phyloP scores from a whole-genome alignment of 1,284 basidiomycete species.

The Phylloporus sp. region DNA sequence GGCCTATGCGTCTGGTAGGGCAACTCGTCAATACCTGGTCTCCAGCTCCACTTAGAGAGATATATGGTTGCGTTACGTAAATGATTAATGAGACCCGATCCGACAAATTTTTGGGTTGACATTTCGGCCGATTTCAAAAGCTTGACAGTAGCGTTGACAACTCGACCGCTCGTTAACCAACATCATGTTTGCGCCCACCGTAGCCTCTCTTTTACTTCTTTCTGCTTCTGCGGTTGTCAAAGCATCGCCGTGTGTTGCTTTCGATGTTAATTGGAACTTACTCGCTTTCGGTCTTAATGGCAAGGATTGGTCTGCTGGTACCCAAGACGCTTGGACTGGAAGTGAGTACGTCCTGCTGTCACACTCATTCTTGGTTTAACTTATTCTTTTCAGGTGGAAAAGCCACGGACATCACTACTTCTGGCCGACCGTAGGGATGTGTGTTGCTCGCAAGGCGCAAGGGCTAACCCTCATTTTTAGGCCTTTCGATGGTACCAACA shows the following conservation, averaged over 20 bases:
- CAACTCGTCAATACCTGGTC: too few species aligned
- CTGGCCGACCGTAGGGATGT: slow-evolving; percentile 67
- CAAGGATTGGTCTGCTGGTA: slow-evolving; percentile 75
- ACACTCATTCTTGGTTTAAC: slow-evolving; percentile 3
- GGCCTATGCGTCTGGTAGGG: too few species aligned
- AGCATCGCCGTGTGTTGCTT: slow-evolving; percentile 64
- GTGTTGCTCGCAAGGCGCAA: neutral
- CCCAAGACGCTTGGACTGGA: slow-evolving; percentile 64
- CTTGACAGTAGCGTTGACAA: too few species aligned
- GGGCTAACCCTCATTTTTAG: slow-evolving; percentile 39
- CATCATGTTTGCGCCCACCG: slow-evolving; percentile 49
- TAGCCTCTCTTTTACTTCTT: slow-evolving; percentile 62
- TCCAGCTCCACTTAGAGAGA: too few species aligned
- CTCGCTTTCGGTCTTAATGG: slow-evolving; percentile 73
- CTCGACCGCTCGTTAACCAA: too few species aligned
- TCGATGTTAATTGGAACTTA: slow-evolving; percentile 73
- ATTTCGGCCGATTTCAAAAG: too few species aligned
- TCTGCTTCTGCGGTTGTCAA: slow-evolving; percentile 45
- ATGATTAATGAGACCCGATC: too few species aligned
- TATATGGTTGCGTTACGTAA: too few species aligned
- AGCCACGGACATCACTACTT: slow-evolving; percentile 65
- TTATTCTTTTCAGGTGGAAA: slow-evolving; percentile 42
- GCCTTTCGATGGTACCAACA: slow-evolving; percentile 66
- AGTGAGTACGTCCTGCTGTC: slow-evolving; percentile 42
- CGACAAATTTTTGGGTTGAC: too few species aligned